phyloP scores from a whole-genome alignment of 805 yeast genomes.

The Pichia nanzhaoensis region DNA sequence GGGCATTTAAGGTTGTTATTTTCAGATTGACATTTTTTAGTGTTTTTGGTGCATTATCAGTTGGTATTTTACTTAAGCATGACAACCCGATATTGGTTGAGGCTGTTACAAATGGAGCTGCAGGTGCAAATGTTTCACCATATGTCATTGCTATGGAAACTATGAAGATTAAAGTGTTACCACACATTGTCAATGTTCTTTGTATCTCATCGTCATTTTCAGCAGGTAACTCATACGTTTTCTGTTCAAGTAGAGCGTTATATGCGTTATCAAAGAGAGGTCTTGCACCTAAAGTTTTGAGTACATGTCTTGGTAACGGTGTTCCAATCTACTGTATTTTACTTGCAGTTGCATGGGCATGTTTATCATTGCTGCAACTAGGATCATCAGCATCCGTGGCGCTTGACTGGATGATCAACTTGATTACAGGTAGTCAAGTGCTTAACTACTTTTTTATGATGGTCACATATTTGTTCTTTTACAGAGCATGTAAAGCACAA shows the following conservation, averaged over 20 bases:
- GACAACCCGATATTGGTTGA: conserved; percentile 54
- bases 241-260: conserved; percentile 60
- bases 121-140: conserved; percentile 78
- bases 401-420: conserved; percentile 28
- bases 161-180: conserved; percentile 58
- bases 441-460: conserved; percentile 27
- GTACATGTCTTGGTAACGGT: conserved; percentile 57
- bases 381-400: conserved; percentile 25
- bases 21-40: conserved; percentile 61
- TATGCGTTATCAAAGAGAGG: conserved; percentile 68
- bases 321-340: conserved; percentile 35
- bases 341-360: conserved; percentile 28
- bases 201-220: conserved; percentile 70
- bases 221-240: conserved; percentile 78
- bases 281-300: conserved; percentile 63
- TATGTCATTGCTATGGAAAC: conserved; percentile 78
- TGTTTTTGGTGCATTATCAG: conserved; percentile 67
- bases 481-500: conserved; percentile 55
- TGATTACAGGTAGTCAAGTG: conserved; percentile 27
- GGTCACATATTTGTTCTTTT: conserved; percentile 55
- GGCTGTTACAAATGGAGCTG: conserved; percentile 53
- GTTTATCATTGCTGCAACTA: conserved; percentile 32
- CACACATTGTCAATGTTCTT: conserved; percentile 73
- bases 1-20: conserved; percentile 71
- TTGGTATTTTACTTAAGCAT: conserved; percentile 69